Base-by-base conservation (phyloP, 2,329 filamentous ascomycete genomes). In the Zalaria obscura region DNA sequence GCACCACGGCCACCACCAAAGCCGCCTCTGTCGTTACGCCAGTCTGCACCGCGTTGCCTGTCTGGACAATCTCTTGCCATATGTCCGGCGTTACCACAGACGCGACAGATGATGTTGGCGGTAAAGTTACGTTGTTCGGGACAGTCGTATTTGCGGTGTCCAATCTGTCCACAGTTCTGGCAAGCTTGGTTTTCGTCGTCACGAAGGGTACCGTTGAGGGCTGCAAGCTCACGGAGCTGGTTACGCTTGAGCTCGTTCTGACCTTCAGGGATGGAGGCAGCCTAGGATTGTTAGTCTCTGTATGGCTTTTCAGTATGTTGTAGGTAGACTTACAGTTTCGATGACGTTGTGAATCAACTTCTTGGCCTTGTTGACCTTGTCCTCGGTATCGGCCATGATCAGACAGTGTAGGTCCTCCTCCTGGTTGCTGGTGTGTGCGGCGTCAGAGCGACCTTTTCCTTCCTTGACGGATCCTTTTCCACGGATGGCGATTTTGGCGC, bases 391-490 rank as follows among this genome's bases (percentile, higher is more conserved):
- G 57, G 91, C 91, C 91, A 98, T 98, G 68, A 98, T 96, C 61
- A 98, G 71, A 66, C 91, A 98, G 67, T 98, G 91, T 44, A 98
- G 74, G 63, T 98, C 91, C 68, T 98, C 91, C 71, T 98, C 91
- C 75, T 98, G 91, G 73, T 98, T 98, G 75, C 91, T 96, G 64
- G 89, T 87, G 67, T 98, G 91, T 69, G 91, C 91, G 56, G 91
- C 91, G 65, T 98, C 91, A 69, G 91, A 96, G 53, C 91, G 87
- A 53, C 91, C 91, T 65, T 98, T 98, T 71, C 91, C 91, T 76
- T 98, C 91, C 68, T 98, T 98, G 62, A 98, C 91, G 56, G 91
- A 98, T 62, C 91, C 91, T 69, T 98, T 98, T 71, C 91, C 91
- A 67, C 91, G 89, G 61, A 98, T 98, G 53, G 91, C 91, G 70